Conservation (phyloP, 306 rosid species). For the Casuarina glauca region DNA sequence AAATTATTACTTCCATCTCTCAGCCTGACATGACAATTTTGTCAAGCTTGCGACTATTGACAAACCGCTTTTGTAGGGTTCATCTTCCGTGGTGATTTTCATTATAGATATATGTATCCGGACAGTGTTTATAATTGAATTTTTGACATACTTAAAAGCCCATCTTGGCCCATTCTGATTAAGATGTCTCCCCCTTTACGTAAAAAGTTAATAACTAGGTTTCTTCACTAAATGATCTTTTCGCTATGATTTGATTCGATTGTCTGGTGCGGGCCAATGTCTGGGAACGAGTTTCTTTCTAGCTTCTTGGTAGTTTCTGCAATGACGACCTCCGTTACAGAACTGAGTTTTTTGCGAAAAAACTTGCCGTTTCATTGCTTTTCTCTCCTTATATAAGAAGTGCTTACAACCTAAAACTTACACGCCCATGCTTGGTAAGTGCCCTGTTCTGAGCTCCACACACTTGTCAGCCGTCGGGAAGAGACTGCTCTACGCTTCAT, state of each 20-base stretch:
- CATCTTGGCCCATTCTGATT: slow-evolving; percentile 5
- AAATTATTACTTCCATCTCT: neutral
- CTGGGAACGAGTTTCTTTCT: no score
- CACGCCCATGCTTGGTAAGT: no score
- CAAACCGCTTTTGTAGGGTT: neutral
- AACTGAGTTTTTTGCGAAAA: no score
- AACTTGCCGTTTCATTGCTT: no score
- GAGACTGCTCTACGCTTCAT: no score
- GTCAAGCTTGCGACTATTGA: neutral
- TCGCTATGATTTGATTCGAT: neutral
- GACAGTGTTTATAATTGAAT: neutral
- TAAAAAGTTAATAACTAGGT: neutral
- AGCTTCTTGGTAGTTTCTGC: no score
- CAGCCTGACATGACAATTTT: slow-evolving; percentile 10
- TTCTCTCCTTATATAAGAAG: no score
- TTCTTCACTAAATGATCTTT: neutral
- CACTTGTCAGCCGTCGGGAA: no score
- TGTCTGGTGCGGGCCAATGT: neutral
- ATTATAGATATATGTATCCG: neutral
- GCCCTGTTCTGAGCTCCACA: no score
- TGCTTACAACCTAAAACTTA: no score
- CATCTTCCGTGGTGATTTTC: neutral
- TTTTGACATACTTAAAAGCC: slow-evolving; percentile 11
- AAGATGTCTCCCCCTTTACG: neutral
- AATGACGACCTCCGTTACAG: no score